phyloP scores from a whole-genome alignment of 164 flowering plant species.

The Liquidambar formosana region DNA sequence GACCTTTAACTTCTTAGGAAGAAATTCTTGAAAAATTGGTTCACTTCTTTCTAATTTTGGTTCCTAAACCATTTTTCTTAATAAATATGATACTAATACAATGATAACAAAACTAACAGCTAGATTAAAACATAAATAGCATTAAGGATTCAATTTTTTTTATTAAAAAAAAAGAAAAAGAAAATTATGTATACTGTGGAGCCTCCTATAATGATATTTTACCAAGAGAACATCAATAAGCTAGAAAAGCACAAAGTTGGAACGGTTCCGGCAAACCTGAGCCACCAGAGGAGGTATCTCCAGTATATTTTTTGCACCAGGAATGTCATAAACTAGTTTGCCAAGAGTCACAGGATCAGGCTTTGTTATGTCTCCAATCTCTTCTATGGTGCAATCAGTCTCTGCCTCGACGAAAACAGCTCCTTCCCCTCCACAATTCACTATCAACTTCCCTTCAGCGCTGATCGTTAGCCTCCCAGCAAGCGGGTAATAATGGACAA shows the following conservation, averaged over 20 bases:
- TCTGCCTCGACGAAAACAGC: slow-evolving; percentile 85
- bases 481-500: slow-evolving; percentile 72
- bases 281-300: slow-evolving; percentile 75
- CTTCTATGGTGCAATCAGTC: slow-evolving; percentile 51
- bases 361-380: slow-evolving; percentile 66
- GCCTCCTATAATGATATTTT: too few relatives aligned
- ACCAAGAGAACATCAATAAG: too few relatives aligned
- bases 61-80: too few relatives aligned
- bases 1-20: too few relatives aligned
- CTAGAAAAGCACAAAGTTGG: too few relatives aligned
- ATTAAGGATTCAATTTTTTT: not conserved
- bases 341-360: slow-evolving; percentile 77
- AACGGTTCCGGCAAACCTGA: slow-evolving; percentile 51
- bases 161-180: too few relatives aligned
- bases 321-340: slow-evolving; percentile 70
- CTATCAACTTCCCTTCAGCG: slow-evolving; percentile 71
- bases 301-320: slow-evolving; percentile 70
- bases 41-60: too few relatives aligned
- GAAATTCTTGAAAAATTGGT: too few relatives aligned
- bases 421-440: slow-evolving; percentile 82
- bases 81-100: too few relatives aligned
- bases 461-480: slow-evolving; percentile 76
- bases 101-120: too few relatives aligned
- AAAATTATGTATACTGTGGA: too few relatives aligned
- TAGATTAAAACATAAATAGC: not conserved